A percentile compares a stretch with the other conserved stretches of the same genome.
Conservation (phyloP, 352 stramenopile species). For the Elongisporangium prolatum region DNA sequence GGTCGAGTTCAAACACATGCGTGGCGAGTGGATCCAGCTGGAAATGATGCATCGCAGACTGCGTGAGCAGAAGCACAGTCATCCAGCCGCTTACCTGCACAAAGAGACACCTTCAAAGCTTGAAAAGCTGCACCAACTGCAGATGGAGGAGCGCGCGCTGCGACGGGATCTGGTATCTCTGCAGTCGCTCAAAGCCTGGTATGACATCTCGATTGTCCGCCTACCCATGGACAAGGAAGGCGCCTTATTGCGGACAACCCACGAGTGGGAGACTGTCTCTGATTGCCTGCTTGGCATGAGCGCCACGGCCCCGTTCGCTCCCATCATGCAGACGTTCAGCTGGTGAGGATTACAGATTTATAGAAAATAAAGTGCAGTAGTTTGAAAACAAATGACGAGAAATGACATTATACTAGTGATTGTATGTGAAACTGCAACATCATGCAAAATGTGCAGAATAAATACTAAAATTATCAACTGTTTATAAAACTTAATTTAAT, state of each 20-base stretch:
- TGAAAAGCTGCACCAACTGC: conserved; percentile 13
- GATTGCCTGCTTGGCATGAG: too few relatives aligned
- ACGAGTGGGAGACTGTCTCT: conserved; percentile 18
- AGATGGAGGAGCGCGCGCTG: conserved; percentile 21
- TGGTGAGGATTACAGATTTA: too few relatives aligned
- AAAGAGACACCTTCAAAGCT: not conserved
- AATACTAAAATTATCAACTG: too few relatives aligned
- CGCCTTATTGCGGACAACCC: conserved; percentile 12
- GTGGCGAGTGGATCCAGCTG: conserved; percentile 21
- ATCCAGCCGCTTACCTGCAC: not conserved
- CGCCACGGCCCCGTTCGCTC: too few relatives aligned
- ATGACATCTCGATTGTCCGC: conserved; percentile 27
- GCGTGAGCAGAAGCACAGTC: not conserved
- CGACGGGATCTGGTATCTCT: conserved; percentile 19
- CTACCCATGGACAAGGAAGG: conserved; percentile 30
- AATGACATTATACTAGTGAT: too few relatives aligned
- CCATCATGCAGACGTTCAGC: too few relatives aligned
- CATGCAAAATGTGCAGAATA: too few relatives aligned
- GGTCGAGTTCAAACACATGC: conserved; percentile 21
- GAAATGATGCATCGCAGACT: conserved; percentile 19
- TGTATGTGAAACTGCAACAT: too few relatives aligned
- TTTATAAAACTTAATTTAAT: too few relatives aligned
- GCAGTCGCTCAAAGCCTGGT: conserved; percentile 15
- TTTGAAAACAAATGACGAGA: too few relatives aligned
- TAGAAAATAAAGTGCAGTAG: too few relatives aligned